A percentile compares a stretch with the other conserved stretches of the same genome.
These are phyloP conservation scores for Nemania serpens DNA, from an alignment of 2,329 filamentous ascomycete species.

Conservation along the genomic window DNA sequence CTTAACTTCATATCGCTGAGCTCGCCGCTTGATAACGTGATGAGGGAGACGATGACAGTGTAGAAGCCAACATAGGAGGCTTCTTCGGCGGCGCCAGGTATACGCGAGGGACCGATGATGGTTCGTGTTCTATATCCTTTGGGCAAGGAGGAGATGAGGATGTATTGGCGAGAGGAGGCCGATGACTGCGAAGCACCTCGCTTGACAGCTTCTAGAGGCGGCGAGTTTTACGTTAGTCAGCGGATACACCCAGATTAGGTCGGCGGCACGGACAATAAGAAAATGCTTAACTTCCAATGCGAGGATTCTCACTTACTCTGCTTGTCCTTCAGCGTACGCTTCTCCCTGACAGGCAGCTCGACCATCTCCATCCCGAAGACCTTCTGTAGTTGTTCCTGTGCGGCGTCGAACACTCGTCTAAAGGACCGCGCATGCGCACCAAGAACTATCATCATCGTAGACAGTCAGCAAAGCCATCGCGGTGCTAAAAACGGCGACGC, in stretches of 20 bases:
- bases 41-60: conserved; percentile 76
- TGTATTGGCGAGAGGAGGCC: conserved; percentile 71
- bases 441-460: conserved; percentile 58
- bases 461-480: neutral
- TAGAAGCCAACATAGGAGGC: conserved; percentile 82
- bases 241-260: conserved; percentile 41
- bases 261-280: neutral
- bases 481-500: neutral
- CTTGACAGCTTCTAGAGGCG: conserved; percentile 42
- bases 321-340: conserved; percentile 76
- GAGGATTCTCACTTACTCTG: conserved; percentile 61
- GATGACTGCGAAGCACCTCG: conserved; percentile 52
- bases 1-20: conserved; percentile 80
- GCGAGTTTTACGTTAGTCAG: conserved; percentile 21
- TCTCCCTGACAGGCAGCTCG: conserved; percentile 81
- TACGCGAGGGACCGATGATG: conserved; percentile 71
- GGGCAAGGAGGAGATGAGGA: conserved; percentile 76
- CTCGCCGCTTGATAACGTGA: conserved; percentile 73
- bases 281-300: neutral
- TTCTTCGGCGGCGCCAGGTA: conserved; percentile 69
- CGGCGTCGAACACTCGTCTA: conserved; percentile 74
- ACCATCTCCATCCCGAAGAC: conserved; percentile 93
- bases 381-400: conserved; percentile 71
- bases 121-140: conserved; percentile 65
- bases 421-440: conserved; percentile 73